Base-by-base conservation (phyloP, 2,329 filamentous ascomycete species). In the Pyrenophora tritici-repentis region DNA sequence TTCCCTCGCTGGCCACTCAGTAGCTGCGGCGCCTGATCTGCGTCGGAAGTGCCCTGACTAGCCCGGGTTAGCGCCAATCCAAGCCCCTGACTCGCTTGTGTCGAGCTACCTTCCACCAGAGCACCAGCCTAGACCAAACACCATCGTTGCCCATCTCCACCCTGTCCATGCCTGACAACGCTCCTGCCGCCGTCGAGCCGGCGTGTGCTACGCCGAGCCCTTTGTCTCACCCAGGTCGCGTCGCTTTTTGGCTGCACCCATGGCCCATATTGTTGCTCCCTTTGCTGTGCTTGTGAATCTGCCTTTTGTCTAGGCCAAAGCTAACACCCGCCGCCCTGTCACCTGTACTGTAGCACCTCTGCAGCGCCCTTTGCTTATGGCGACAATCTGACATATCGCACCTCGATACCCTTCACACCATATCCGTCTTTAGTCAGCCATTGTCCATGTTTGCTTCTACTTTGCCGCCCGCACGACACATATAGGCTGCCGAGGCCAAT, bases 21-120 rank as follows among this genome's bases (percentile, higher is more conserved):
- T 59, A 56, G 59, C 14, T 29, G 42, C 50, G 22, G 52, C 49
- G 55, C 31, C 29, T 47, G 59, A 62, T 63, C 58, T 49, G 53
- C 62, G 42, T 50, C 45, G 53, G 22, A 41, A 50, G 51, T 53
- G 58, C 62, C 62, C 62, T 68, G 64, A 64, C 64, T 68, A 65
- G 66, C 55, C 65, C 60, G 49, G 40, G 47, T 48, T 50, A 56
- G 26, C 9, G 26, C 62, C 54, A 17, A 2, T 53, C 38, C 51
- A 20, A 20, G 40, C 53, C 57, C 50, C 45, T 53, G 45, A 44
- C 45, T 53, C 50, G 50, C 45, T 43, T 44, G 39, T 17, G 35
- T 36, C 50, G 56, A 54, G 57, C 10, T 24, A 26, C 26, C 26
- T 29, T 29, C 26, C 26, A 12, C 22, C 18, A 57, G 29, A 39